These are phyloP conservation scores for Protomyces lactucae-debilis DNA, from an alignment of 1,139 yeast genomes.

Conservation along the genomic window DNA sequence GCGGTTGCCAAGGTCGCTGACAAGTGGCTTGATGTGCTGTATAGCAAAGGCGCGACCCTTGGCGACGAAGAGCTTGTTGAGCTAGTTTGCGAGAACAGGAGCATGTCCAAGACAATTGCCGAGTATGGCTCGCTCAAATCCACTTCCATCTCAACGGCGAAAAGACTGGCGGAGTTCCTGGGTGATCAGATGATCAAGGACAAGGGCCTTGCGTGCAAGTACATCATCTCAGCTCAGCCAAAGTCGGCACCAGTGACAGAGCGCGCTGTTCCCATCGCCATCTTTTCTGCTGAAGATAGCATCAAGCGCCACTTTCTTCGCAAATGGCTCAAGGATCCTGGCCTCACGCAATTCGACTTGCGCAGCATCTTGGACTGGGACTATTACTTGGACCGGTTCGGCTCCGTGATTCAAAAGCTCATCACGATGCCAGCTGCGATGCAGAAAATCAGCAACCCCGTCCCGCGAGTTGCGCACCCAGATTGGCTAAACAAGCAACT, in stretches of 20 bases:
- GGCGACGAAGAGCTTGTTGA: constrained; percentile 94
- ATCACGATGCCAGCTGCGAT: constrained; percentile 97
- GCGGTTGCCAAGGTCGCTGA: constrained; percentile 92
- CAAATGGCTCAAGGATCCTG: constrained; percentile 80
- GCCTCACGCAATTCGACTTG: constrained; percentile 79
- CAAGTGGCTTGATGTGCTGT: constrained; percentile 91
- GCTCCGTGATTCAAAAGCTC: constrained; percentile 89
- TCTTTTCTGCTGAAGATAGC: constrained; percentile 72
- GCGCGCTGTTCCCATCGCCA: constrained; percentile 93
- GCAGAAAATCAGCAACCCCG: constrained; percentile 86
- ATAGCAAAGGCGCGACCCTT: constrained; percentile 75
- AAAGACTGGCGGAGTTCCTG: constrained; percentile 83
- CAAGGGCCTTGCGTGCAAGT: constrained; percentile 92
- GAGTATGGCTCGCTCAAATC: constrained; percentile 91
- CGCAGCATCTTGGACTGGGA: constrained; percentile 88
- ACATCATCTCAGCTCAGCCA: constrained; percentile 83
- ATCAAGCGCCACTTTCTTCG: constrained; percentile 62
- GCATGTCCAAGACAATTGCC: constrained; percentile 85
- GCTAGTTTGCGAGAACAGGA: constrained; percentile 90
- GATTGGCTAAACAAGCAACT: constrained; percentile 79
- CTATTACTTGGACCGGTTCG: constrained; percentile 83
- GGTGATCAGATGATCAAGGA: constrained; percentile 98
- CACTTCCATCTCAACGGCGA: constrained; percentile 92
- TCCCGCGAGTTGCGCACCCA: constrained; percentile 90
- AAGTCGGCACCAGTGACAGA: constrained; percentile 87